Conservation (phyloP, 495 filamentous ascomycete species). For the Podospora appendiculata region DNA sequence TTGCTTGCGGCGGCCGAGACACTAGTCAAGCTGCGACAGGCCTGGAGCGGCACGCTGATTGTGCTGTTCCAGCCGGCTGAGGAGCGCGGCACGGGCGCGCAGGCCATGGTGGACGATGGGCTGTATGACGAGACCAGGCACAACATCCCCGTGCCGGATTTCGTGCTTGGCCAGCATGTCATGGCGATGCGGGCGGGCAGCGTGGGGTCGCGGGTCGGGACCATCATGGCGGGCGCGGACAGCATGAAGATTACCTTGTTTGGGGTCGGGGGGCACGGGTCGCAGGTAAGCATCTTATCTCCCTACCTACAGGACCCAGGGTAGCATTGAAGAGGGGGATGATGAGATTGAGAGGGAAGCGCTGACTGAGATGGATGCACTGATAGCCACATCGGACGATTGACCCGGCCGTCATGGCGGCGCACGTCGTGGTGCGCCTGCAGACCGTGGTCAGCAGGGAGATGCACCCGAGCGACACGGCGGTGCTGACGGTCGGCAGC, state of each 20-base stretch:
- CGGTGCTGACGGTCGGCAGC: slow-evolving; percentile 47
- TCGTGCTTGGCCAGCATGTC: slow-evolving; percentile 53
- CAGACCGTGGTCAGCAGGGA: slow-evolving; percentile 50
- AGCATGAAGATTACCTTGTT: slow-evolving; percentile 35
- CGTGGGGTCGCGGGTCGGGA: slow-evolving; percentile 35
- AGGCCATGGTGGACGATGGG: slow-evolving; percentile 55
- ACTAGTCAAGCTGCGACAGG: slow-evolving; percentile 27
- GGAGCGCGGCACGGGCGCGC: slow-evolving; percentile 47
- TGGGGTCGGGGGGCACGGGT: slow-evolving; percentile 48
- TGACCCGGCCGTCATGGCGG: slow-evolving; percentile 50
- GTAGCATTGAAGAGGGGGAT: not conserved
- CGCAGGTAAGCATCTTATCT: not conserved
- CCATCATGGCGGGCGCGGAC: slow-evolving; percentile 34
- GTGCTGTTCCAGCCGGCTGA: slow-evolving; percentile 56
- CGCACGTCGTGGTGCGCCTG: slow-evolving; percentile 40
- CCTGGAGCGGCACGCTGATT: slow-evolving; percentile 52
- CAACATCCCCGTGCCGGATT: slow-evolving; percentile 41
- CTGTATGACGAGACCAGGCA: slow-evolving; percentile 43
- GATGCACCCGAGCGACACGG: slow-evolving; percentile 38
- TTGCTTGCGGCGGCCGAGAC: slow-evolving; percentile 45
- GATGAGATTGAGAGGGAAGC: too few relatives aligned
- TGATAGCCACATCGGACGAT: slow-evolving; percentile 40
- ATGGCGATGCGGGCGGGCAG: slow-evolving; percentile 25
- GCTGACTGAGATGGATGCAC: too few relatives aligned
- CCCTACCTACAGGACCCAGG: too few relatives aligned